phyloP scores from a whole-genome alignment of 352 stramenopile genomes.

The Phytophthora kernoviae region DNA sequence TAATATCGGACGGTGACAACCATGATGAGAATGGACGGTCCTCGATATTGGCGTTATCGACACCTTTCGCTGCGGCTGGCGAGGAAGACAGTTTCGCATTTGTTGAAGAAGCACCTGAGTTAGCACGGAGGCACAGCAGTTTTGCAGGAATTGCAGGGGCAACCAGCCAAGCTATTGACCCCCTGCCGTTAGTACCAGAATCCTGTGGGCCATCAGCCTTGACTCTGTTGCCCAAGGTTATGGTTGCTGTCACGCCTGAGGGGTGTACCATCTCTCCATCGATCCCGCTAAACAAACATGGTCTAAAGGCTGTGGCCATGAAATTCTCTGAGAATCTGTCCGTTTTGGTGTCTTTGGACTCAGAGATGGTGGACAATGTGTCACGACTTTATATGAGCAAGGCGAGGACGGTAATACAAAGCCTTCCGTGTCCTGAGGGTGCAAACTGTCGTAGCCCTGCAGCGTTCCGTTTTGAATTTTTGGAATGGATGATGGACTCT shows the following conservation, averaged over 20 bases:
- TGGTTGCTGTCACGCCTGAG: conserved; percentile 39
- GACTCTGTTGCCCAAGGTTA: conserved; percentile 66
- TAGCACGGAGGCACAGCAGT: conserved; percentile 63
- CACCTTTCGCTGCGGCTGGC: conserved; percentile 23
- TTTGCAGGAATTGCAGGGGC: conserved; percentile 57
- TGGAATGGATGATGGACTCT: conserved; percentile 82
- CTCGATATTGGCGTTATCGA: conserved; percentile 6
- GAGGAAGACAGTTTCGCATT: conserved; percentile 85
- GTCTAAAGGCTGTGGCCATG: conserved; percentile 64
- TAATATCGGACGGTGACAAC: conserved; percentile 11
- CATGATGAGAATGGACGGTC: conserved; percentile 3
- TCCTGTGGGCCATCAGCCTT: conserved; percentile 49
- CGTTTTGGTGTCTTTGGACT: conserved; percentile 74
- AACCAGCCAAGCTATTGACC: conserved; percentile 42
- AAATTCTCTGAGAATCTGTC: conserved; percentile 89
- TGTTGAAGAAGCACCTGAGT: conserved; percentile 71
- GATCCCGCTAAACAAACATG: conserved; percentile 64
- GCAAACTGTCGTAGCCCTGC: conserved; percentile 69
- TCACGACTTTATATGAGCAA: conserved; percentile 82
- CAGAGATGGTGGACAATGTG: conserved; percentile 77
- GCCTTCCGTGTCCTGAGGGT: conserved; percentile 69
- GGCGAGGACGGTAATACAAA: conserved; percentile 69
- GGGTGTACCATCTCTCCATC: conserved; percentile 66
- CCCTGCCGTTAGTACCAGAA: conserved; percentile 52
- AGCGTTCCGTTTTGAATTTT: conserved; percentile 81